Evolutionary conservation across 805 yeast genomes (phyloP), one percentile per base, ranked within the genome.

Genomic region (Wickerhamomyces subpelliculosus): DNA sequence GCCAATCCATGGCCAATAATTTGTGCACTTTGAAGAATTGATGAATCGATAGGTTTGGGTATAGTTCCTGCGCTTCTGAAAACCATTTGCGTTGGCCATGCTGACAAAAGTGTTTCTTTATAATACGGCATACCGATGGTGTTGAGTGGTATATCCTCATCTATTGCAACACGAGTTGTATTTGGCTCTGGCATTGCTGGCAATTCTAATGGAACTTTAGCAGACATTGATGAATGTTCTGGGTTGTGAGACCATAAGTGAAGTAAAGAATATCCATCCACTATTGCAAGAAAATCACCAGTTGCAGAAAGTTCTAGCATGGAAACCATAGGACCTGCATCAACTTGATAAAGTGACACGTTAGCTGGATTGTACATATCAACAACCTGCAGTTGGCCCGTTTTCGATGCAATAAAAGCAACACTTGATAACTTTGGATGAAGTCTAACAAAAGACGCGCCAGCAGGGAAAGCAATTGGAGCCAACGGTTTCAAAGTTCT

Each of bases 391-490:
- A 93, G 65, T 42, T 87, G 90, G 14, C 97, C 97, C 18, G 74
- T 60, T 17, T 70, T 69, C 0, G 96, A 83, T 0, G 86, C 82
- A 8, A 85, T 78, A 5, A 87, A 57, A 32, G 87, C 75, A 26
- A 83, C 78, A 27, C 84, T 83, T 6, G 96, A 84, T 35, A 88
- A 55, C 43, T 84, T 82, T 7, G 97, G 97, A 61, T 90, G 97
- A 44, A 90, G 68, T 35, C 84, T 71, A 1, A 83, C 93, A 54
- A 73, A 84, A 9, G 84, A 71, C 1, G 97, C 96, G 11, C 97
- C 97, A 0, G 88, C 81, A 1, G 93, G 88, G 52, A 88, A 87
- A 4, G 96, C 77, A 8, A 90, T 68, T 4, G 97, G 96, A 0
- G 94, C 67, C 39, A 80, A 60, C 2, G 88, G 72, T 37, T 75